Evolutionary conservation across 352 stramenopile genomes (phyloP).

Genomic region (Globisporangium apiculatum): DNA sequence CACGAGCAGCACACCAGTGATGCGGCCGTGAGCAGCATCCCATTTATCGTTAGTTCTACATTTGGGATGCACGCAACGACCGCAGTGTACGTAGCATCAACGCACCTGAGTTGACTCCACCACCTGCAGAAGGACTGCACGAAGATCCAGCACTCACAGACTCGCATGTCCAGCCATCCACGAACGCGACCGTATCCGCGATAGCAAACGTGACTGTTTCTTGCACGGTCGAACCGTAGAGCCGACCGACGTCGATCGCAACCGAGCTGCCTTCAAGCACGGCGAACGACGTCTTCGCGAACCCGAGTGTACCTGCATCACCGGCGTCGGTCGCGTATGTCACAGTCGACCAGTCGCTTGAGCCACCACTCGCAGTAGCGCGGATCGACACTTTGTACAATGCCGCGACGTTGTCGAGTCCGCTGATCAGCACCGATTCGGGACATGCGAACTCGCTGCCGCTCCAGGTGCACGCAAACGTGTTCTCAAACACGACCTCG

Average conservation of each 20-base stretch:
- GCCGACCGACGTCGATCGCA: constrained; percentile 14
- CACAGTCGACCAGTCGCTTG: constrained; percentile 21
- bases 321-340: constrained; percentile 21
- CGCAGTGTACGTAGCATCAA: not conserved
- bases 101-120: constrained; percentile 17
- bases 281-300: constrained; percentile 11
- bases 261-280: constrained; percentile 13
- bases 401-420: constrained; percentile 4
- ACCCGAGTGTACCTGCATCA: constrained; percentile 11
- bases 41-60: no score
- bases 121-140: constrained; percentile 10
- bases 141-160: constrained; percentile 6
- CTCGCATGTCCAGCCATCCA: constrained; percentile 1
- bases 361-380: constrained; percentile 18
- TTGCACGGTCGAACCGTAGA: constrained; percentile 16
- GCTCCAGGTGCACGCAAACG: constrained; percentile 5
- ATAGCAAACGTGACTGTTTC: constrained; percentile 21
- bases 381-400: constrained; percentile 18
- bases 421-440: constrained; percentile 8
- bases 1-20: not conserved
- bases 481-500: constrained; percentile 3
- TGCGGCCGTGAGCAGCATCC: not conserved
- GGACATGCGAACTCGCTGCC: constrained; percentile 16
- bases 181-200: constrained; percentile 3
- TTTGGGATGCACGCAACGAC: not conserved